Conservation (phyloP, 495 filamentous ascomycete species). For the Parmelia sp. region DNA sequence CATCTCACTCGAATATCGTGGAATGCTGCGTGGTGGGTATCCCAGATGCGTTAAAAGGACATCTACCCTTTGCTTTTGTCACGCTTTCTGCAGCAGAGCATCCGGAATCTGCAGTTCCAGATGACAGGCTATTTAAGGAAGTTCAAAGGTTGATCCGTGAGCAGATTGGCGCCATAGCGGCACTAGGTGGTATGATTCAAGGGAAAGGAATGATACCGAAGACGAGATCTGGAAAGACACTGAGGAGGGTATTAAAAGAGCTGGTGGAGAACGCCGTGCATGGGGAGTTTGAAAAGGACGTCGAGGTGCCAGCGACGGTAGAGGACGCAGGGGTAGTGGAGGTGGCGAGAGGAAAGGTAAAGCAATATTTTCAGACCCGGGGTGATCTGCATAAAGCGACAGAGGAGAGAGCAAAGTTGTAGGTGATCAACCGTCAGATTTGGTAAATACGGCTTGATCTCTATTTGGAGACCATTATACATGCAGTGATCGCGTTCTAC, state of each 20-base stretch:
- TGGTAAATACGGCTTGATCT: not conserved
- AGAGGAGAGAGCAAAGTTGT: slow-evolving; percentile 26
- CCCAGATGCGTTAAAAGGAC: slow-evolving; percentile 79
- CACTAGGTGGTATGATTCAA: slow-evolving; percentile 74
- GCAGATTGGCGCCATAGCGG: slow-evolving; percentile 83
- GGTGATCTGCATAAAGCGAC: slow-evolving; percentile 19
- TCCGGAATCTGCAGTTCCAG: slow-evolving; percentile 42
- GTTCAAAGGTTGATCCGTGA: slow-evolving; percentile 62
- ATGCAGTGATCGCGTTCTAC: not conserved
- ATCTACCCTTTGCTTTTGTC: slow-evolving; percentile 85
- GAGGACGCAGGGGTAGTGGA: slow-evolving; percentile 54
- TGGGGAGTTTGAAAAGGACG: slow-evolving; percentile 45
- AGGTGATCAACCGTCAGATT: not conserved
- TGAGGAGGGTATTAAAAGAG: slow-evolving; percentile 73
- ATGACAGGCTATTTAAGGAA: slow-evolving; percentile 49
- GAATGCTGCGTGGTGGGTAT: slow-evolving; percentile 83
- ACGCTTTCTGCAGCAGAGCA: slow-evolving; percentile 47
- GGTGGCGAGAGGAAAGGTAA: slow-evolving; percentile 47
- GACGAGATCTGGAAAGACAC: slow-evolving; percentile 81
- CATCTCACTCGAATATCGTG: slow-evolving; percentile 66
- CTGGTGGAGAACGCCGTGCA: slow-evolving; percentile 59
- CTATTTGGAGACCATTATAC: not conserved
- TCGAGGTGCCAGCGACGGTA: slow-evolving; percentile 54
- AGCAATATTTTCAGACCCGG: slow-evolving; percentile 51
- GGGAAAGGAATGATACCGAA: slow-evolving; percentile 88